phyloP scores from a whole-genome alignment of 2,329 filamentous ascomycete species.

The Pseudovirgaria hyperparasitica region DNA sequence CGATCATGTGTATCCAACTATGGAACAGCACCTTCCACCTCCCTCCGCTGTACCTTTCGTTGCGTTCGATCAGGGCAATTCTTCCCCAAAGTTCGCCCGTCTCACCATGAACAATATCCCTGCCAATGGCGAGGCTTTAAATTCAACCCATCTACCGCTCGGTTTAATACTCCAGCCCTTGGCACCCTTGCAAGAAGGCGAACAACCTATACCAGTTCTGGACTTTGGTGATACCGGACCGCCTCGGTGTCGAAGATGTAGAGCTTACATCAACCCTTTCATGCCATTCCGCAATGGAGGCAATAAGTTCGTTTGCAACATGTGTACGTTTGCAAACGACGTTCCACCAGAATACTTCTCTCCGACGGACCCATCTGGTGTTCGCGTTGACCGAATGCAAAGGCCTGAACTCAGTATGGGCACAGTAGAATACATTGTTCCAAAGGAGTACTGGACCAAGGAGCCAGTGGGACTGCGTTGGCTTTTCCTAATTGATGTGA shows the following conservation, averaged over 20 bases:
- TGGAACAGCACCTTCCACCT: conserved; percentile 85
- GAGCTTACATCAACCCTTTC: conserved; percentile 96
- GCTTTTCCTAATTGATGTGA: conserved; percentile 88
- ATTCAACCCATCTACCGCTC: conserved; percentile 70
- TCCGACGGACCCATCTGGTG: conserved; percentile 74
- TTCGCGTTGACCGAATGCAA: conserved; percentile 76
- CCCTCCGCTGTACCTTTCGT: conserved; percentile 82
- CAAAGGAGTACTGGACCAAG: conserved; percentile 97
- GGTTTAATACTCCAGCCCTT: conserved; percentile 83
- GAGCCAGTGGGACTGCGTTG: conserved; percentile 78
- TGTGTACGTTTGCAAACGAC: conserved; percentile 95
- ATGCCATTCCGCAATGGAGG: conserved; percentile 94
- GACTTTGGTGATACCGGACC: conserved; percentile 90
- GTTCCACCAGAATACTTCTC: conserved; percentile 87
- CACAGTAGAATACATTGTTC: conserved; percentile 91
- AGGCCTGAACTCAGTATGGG: conserved; percentile 81
- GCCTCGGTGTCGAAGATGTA: conserved; percentile 81
- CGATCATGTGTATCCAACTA: conserved; percentile 81
- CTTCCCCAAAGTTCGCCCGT: conserved; percentile 85
- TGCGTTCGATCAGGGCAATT: conserved; percentile 91
- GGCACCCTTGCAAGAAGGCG: conserved; percentile 69
- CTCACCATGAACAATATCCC: conserved; percentile 92
- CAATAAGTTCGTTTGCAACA: conserved; percentile 95
- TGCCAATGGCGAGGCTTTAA: conserved; percentile 63
- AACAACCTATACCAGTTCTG: conserved; percentile 76